These are phyloP conservation scores for Coemansia sp. DNA, from an alignment of 192 early-diverging fungal species.

Conservation along the genomic window DNA sequence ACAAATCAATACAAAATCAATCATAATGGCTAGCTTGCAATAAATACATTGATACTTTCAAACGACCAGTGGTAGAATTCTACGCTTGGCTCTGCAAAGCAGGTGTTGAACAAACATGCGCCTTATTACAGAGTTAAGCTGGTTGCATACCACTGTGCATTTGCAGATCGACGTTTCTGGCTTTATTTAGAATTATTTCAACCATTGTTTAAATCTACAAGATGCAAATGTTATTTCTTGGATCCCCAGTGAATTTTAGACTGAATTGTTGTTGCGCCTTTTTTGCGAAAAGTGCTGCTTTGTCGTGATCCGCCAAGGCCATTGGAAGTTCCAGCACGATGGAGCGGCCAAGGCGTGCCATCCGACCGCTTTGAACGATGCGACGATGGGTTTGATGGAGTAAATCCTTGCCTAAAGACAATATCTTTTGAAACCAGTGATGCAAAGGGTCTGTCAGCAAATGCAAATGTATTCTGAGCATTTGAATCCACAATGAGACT, in stretches of 20 bases:
- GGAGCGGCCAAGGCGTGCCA: background rate
- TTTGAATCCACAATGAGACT: background rate
- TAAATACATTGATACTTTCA: background rate
- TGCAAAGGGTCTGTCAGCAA: background rate
- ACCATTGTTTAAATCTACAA: background rate
- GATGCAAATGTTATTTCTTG: background rate
- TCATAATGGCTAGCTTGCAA: background rate
- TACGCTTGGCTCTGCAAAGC: background rate
- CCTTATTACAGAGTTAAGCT: background rate
- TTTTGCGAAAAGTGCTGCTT: background rate
- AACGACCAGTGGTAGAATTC: background rate
- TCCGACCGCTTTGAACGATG: background rate
- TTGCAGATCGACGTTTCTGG: background rate
- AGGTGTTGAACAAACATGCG: background rate
- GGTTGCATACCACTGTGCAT: background rate
- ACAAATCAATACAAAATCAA: background rate
- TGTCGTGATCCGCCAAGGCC: constrained; percentile 11
- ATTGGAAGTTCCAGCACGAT: background rate
- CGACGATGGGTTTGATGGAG: background rate
- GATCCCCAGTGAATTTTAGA: constrained; percentile 34
- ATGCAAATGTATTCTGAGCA: constrained; percentile 11
- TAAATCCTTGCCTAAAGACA: background rate
- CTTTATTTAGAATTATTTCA: background rate
- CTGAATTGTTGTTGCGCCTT: constrained; percentile 4
- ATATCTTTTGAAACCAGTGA: background rate